Evolutionary conservation across 129 eudicot genomes (phyloP).

Genomic region (Ambrosia artemisiifolia): DNA sequence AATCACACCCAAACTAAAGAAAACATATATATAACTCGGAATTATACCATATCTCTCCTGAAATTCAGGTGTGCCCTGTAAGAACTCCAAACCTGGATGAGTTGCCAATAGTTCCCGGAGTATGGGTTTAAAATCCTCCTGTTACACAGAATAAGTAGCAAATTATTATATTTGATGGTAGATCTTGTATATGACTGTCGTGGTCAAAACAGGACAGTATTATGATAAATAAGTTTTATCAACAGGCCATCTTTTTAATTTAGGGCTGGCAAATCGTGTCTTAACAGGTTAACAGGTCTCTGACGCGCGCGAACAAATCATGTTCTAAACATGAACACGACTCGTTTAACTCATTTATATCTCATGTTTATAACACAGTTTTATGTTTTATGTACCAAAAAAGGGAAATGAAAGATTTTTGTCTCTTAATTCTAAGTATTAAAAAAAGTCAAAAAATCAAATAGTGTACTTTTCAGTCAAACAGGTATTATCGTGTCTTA

Average conservation of each 20-base stretch:
- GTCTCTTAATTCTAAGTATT: no score
- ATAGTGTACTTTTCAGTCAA: no score
- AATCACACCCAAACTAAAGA: not conserved
- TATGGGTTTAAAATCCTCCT: constrained; percentile 92
- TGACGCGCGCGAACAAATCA: no score
- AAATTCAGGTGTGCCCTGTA: constrained; percentile 86
- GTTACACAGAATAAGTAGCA: constrained; percentile 1
- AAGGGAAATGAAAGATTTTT: no score
- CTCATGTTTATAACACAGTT: no score
- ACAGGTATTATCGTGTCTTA: no score
- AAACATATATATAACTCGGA: not conserved
- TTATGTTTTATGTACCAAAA: no score
- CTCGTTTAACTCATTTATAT: no score
- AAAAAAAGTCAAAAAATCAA: no score
- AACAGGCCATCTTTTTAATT: not conserved
- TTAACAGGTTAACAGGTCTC: no score
- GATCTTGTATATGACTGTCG: not conserved
- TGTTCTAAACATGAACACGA: no score
- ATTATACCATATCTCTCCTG: constrained; percentile 88
- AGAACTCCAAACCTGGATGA: constrained; percentile 94
- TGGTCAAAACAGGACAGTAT: not conserved
- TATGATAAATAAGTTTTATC: not conserved
- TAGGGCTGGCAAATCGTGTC: no score
- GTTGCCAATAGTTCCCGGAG: constrained; percentile 84
- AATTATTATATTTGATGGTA: not conserved